These are phyloP conservation scores for Myxozyma vanderwaltii DNA, from an alignment of 805 yeast genomes.

Conservation along the genomic window DNA sequence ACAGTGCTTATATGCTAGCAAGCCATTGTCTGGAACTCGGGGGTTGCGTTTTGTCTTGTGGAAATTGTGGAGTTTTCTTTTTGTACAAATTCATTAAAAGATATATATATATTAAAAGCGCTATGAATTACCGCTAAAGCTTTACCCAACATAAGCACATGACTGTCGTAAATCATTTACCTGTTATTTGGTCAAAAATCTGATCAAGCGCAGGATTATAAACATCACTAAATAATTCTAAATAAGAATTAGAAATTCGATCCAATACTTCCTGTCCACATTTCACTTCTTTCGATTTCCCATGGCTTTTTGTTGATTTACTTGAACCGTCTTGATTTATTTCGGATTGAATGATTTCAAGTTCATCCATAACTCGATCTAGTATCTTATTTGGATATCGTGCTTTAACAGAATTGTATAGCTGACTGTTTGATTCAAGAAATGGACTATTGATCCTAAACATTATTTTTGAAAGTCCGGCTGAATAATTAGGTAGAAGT, in stretches of 20 bases:
- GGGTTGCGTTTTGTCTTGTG: neutral
- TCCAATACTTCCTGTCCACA: neutral
- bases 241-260: neutral
- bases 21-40: neutral
- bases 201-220: neutral
- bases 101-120: no score
- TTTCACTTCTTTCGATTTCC: neutral
- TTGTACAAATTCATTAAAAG: no score
- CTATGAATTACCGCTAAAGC: no score
- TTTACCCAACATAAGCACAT: no score
- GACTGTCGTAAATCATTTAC: neutral
- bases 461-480: neutral
- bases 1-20: neutral
- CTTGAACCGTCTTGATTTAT: neutral
- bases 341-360: neutral
- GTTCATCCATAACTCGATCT: neutral
- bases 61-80: neutral
- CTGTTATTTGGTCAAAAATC: neutral
- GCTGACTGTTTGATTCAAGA: neutral
- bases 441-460: neutral
- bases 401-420: neutral
- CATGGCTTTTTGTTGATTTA: neutral
- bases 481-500: neutral
- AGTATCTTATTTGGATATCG: neutral
- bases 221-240: neutral